Evolutionary conservation across 2,329 filamentous ascomycete genomes (phyloP).

Genomic region (Daldinia sp.): DNA sequence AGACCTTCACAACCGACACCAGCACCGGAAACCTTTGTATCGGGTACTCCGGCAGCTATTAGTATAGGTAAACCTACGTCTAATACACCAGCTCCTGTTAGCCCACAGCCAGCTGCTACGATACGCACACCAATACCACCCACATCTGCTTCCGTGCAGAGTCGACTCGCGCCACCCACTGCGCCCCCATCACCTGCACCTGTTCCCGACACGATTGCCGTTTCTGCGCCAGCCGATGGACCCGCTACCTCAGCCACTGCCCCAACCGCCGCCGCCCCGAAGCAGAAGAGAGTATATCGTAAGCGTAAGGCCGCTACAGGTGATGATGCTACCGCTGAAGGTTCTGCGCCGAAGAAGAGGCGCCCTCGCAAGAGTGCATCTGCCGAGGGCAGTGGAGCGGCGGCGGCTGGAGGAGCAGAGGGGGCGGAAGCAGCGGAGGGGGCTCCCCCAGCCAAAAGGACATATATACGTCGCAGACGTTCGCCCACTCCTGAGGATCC

Average conservation of each 20-base stretch:
- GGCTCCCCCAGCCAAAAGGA: constrained; percentile 37
- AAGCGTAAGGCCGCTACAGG: constrained; percentile 42
- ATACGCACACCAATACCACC: constrained; percentile 16
- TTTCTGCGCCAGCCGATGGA: constrained; percentile 23
- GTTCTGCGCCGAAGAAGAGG: constrained; percentile 45
- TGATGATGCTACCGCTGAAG: constrained; percentile 19
- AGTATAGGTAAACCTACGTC: constrained; percentile 7
- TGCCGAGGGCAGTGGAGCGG: constrained; percentile 28
- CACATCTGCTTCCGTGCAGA: constrained; percentile 16
- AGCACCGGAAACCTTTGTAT: constrained; percentile 14
- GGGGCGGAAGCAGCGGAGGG: constrained; percentile 36
- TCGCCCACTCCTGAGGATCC: constrained; percentile 70
- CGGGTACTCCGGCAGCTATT: constrained; percentile 14
- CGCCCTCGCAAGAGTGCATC: constrained; percentile 41
- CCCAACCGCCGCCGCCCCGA: constrained; percentile 17
- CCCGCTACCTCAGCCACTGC: no score
- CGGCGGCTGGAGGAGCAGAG: constrained; percentile 34
- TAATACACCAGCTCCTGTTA: not conserved
- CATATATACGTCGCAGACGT: constrained; percentile 48
- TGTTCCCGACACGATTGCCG: constrained; percentile 29
- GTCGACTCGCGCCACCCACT: constrained; percentile 23
- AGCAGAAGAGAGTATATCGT: constrained; percentile 39
- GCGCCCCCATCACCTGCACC: constrained; percentile 36
- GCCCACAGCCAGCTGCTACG: not conserved
- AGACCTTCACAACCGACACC: constrained; percentile 20